Evolutionary conservation across 2,329 filamentous ascomycete species (phyloP).

Genomic region (Lachnellula hyalina): DNA sequence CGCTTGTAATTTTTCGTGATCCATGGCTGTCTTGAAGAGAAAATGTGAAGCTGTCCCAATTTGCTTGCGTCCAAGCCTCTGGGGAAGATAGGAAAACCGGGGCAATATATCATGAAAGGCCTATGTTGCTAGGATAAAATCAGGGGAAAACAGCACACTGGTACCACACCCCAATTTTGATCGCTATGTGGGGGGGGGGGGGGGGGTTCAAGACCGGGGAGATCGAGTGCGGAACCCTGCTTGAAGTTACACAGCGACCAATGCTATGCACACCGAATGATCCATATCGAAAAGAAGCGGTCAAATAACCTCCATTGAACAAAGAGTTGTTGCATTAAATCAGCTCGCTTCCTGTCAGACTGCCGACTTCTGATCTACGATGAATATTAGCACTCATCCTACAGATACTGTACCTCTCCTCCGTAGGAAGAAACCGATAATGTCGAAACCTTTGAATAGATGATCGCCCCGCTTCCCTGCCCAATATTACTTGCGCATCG

Average conservation of each 20-base stretch:
- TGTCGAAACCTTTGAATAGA: background rate
- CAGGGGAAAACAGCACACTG: background rate
- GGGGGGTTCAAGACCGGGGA: too few relatives aligned
- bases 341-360: too few relatives aligned
- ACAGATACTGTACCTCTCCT: too few relatives aligned
- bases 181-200: too few relatives aligned
- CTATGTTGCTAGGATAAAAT: background rate
- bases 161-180: background rate
- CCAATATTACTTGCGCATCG: background rate
- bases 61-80: background rate
- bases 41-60: background rate
- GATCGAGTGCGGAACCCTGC: too few relatives aligned
- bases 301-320: too few relatives aligned
- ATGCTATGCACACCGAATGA: too few relatives aligned
- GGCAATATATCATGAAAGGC: background rate
- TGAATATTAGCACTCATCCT: too few relatives aligned
- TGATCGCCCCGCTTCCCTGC: background rate
- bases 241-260: too few relatives aligned
- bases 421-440: background rate
- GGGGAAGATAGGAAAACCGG: background rate
- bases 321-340: too few relatives aligned
- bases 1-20: conserved; percentile 28
- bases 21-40: conserved; percentile 13
- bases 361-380: too few relatives aligned
- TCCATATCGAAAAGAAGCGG: too few relatives aligned